These are phyloP conservation scores for Datisca glomerata DNA, from an alignment of 306 rosid genomes.

Conservation along the genomic window DNA sequence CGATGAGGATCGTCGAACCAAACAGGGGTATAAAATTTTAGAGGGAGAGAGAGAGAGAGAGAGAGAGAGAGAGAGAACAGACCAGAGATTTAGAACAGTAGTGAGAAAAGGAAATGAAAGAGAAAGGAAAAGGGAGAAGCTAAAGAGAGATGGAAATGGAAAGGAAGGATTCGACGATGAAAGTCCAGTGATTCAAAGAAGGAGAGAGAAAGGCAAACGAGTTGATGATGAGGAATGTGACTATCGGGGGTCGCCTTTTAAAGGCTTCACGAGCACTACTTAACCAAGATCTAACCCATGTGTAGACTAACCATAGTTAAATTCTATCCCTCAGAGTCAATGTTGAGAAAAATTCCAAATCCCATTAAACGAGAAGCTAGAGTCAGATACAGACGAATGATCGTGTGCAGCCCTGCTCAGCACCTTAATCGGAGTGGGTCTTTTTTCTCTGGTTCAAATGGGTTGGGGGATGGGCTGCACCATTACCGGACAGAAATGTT, in stretches of 20 bases:
- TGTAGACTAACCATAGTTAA: constrained; percentile 4
- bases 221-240: neutral
- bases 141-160: neutral
- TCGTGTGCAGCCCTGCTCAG: too few relatives aligned
- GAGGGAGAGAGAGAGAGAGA: neutral
- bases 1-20: neutral
- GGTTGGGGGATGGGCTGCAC: too few relatives aligned
- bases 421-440: too few relatives aligned
- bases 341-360: neutral
- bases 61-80: neutral
- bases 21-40: neutral
- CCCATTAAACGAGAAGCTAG: constrained; percentile 12
- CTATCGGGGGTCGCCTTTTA: constrained; percentile 1
- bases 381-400: too few relatives aligned
- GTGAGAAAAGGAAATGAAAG: neutral
- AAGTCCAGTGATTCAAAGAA: neutral
- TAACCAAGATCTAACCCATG: neutral
- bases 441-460: too few relatives aligned
- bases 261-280: constrained; percentile 2
- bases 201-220: neutral
- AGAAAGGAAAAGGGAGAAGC: neutral
- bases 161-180: constrained; percentile 1
- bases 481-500: too few relatives aligned
- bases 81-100: constrained; percentile 3
- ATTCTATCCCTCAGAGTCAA: constrained; percentile 3